A percentile compares a stretch with the other conserved stretches of the same genome.
These are phyloP conservation scores for Aspergillus awamori DNA, from an alignment of 2,329 filamentous ascomycete genomes.

Conservation along the genomic window DNA sequence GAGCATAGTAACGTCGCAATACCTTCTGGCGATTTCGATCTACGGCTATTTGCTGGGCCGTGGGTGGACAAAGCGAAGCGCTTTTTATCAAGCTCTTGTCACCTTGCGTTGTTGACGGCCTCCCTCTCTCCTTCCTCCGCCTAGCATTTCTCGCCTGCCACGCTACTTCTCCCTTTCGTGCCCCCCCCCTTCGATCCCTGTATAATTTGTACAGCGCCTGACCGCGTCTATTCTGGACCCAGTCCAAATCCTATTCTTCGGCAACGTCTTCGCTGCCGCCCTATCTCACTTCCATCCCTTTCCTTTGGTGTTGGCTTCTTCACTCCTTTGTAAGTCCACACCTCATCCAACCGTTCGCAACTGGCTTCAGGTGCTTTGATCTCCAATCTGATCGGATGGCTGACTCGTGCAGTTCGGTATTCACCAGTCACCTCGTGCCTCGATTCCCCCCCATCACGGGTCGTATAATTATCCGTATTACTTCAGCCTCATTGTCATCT, in stretches of 20 bases:
- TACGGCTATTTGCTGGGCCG: conserved; percentile 30
- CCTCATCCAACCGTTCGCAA: conserved; percentile 13
- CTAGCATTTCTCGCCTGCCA: conserved; percentile 30
- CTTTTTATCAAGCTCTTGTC: conserved; percentile 30
- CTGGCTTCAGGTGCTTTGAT: background rate
- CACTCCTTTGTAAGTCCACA: conserved; percentile 27
- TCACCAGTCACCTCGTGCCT: conserved; percentile 36
- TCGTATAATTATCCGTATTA: conserved; percentile 18
- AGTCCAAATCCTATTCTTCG: conserved; percentile 21
- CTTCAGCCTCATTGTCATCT: background rate
- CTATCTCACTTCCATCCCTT: conserved; percentile 20
- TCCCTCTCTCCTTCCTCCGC: conserved; percentile 17
- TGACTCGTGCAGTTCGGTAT: conserved; percentile 31
- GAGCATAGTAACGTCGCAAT: conserved; percentile 43
- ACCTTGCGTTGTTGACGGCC: conserved; percentile 33
- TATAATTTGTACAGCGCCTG: conserved; percentile 37
- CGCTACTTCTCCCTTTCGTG: conserved; percentile 27
- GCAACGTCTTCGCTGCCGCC: conserved; percentile 12
- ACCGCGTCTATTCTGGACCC: conserved; percentile 26
- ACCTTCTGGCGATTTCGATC: conserved; percentile 29
- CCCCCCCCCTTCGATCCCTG: conserved; percentile 29
- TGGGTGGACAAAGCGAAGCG: conserved; percentile 41
- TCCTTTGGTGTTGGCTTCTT: conserved; percentile 23
- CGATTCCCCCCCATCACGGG: conserved; percentile 2
- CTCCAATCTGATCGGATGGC: conserved; percentile 10